Evolutionary conservation across 139 green algal species (phyloP).

Genomic region (Gonium pectorale): DNA sequence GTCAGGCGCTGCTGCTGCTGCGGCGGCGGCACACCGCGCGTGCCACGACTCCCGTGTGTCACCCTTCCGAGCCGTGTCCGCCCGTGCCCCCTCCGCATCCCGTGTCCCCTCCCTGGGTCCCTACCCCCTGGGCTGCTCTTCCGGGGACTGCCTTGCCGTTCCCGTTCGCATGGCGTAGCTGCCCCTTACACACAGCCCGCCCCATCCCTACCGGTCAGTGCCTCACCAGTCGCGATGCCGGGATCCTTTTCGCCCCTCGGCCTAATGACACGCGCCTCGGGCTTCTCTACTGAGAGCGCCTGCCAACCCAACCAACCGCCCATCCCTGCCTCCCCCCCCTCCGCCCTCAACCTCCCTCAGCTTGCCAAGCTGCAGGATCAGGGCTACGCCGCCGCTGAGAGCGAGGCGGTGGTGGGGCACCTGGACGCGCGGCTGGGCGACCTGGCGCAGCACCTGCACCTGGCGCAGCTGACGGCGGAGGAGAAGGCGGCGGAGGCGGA

Average conservation of each 20-base stretch:
- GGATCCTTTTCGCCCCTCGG: background rate
- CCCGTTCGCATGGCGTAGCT: no score
- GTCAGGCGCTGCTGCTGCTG: no score
- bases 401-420: constrained; percentile 9
- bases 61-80: no score
- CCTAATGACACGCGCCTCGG: background rate
- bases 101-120: no score
- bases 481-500: constrained; percentile 44
- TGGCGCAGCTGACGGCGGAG: constrained; percentile 46
- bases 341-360: background rate
- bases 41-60: no score
- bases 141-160: no score
- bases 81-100: no score
- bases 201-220: background rate
- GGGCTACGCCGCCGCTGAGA: constrained; percentile 26
- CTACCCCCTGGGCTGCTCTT: no score
- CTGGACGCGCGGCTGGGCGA: constrained; percentile 51
- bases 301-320: background rate
- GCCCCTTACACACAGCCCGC: background rate
- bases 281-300: no score
- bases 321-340: background rate
- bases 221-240: no score
- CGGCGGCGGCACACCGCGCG: no score
- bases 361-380: constrained; percentile 42
- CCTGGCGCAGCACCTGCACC: constrained; percentile 50